A percentile compares a stretch with the other conserved stretches of the same genome.
Conservation (phyloP, 148 eudicot species). For the Chenopodium suecicum region DNA sequence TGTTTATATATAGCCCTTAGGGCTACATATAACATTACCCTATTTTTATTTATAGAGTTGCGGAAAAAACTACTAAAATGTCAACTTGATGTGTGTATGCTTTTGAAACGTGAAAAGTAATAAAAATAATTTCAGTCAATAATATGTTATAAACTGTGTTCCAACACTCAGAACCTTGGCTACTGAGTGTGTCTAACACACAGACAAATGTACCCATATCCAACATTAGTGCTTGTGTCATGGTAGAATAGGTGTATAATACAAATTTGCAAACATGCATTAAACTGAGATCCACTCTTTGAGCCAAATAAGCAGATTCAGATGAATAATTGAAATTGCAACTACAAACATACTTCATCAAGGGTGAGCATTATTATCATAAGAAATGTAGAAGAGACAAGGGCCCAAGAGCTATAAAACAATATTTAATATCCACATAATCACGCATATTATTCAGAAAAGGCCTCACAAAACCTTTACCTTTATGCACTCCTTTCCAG, state of each 20-base stretch:
- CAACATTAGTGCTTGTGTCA: background rate
- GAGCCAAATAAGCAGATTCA: background rate
- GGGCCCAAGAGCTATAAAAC: background rate
- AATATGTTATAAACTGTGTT: background rate
- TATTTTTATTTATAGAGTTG: no score
- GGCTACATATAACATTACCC: no score
- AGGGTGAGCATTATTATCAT: background rate
- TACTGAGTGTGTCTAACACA: background rate
- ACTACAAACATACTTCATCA: background rate
- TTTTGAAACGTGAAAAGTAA: no score
- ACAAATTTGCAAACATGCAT: background rate
- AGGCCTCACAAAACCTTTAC: constrained; percentile 32
- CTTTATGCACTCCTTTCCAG: constrained; percentile 98
- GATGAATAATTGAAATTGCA: background rate
- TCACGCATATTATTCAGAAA: background rate
- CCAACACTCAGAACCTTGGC: no score
- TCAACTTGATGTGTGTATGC: background rate
- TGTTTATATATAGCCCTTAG: no score
- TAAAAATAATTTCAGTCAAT: background rate
- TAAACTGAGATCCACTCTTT: background rate
- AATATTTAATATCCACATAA: background rate
- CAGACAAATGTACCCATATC: background rate
- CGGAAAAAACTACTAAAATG: no score
- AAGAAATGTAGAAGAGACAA: background rate
- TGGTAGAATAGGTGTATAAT: background rate